Conservation (phyloP, 345 rosid species). For the Microthlaspi erraticum region DNA sequence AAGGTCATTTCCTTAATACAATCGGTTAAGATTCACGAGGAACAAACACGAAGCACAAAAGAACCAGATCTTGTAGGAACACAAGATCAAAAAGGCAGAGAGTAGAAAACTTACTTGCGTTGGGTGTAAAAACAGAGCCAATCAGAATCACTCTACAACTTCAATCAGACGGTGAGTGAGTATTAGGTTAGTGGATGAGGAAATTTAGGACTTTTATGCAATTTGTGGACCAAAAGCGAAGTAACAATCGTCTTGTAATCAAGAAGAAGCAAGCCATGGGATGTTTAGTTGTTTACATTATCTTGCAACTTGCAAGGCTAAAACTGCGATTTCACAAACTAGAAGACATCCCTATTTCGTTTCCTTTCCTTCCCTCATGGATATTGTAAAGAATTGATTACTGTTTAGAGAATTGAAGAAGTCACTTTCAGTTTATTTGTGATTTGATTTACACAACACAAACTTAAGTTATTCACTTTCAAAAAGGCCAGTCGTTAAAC, state of each 20-base stretch:
- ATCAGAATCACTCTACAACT: slow-evolving; percentile 5
- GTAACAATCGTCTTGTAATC: not conserved
- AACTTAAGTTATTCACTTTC: too few relatives aligned
- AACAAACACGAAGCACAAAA: not conserved
- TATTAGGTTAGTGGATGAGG: not conserved
- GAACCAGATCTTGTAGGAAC: slow-evolving; percentile 18
- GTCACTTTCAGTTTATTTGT: too few relatives aligned
- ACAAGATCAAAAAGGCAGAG: slow-evolving; percentile 20
- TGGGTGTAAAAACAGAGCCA: slow-evolving; percentile 7
- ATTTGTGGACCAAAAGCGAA: slow-evolving; percentile 6
- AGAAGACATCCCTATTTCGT: not conserved
- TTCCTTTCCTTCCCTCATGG: not conserved
- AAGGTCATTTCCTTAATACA: slow-evolving; percentile 3
- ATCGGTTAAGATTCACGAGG: slow-evolving; percentile 16
- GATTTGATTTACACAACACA: too few relatives aligned
- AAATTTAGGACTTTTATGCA: slow-evolving; percentile 2
- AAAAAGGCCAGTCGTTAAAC: too few relatives aligned
- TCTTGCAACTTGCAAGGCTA: not conserved
- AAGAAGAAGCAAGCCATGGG: not conserved
- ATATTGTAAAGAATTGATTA: not conserved
- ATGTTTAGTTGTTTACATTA: not conserved
- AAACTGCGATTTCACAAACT: not conserved
- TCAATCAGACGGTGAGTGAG: slow-evolving; percentile 2
- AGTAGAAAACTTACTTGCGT: slow-evolving; percentile 19
- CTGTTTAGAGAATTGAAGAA: not conserved